Evolutionary conservation across 2,329 filamentous ascomycete species (phyloP).

Genomic region (Pseudogymnoascus sp.): DNA sequence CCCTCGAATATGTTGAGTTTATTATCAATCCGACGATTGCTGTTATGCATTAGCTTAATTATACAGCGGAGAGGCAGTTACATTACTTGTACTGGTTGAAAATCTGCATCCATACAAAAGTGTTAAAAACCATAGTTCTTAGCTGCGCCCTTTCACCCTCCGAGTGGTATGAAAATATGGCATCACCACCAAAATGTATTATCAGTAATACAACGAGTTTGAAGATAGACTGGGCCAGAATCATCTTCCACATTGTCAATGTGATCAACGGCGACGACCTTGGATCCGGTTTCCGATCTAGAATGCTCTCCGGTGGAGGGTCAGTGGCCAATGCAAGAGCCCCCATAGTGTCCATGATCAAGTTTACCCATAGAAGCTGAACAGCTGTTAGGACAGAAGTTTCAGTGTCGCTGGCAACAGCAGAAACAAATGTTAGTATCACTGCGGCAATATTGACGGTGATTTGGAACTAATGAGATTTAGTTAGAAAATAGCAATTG

Average conservation of each 20-base stretch:
- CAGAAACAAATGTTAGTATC: conserved; percentile 55
- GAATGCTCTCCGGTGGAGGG: conserved; percentile 46
- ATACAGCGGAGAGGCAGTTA: background rate
- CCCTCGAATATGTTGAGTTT: conserved; percentile 93
- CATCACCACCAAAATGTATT: conserved; percentile 65
- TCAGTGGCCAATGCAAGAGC: conserved; percentile 57
- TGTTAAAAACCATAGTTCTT: conserved; percentile 59
- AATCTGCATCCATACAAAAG: conserved; percentile 63
- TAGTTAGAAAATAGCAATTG: conserved; percentile 1
- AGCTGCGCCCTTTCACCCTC: conserved; percentile 36
- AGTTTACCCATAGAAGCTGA: conserved; percentile 59
- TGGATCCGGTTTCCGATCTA: conserved; percentile 43
- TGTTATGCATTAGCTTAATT: conserved; percentile 29
- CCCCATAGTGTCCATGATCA: conserved; percentile 62
- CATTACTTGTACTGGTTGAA: conserved; percentile 91
- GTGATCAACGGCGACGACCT: conserved; percentile 37
- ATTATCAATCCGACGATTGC: conserved; percentile 88
- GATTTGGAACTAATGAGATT: conserved; percentile 45
- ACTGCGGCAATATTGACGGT: conserved; percentile 64
- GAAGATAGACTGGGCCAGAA: conserved; percentile 50
- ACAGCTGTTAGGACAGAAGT: conserved; percentile 56
- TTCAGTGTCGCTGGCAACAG: conserved; percentile 46
- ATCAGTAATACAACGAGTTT: conserved; percentile 63
- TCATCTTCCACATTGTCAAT: conserved; percentile 56
- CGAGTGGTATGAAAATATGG: conserved; percentile 48